Evolutionary conservation across 208 protist species (phyloP).

Genomic region (Wallacemonas sp.): DNA sequence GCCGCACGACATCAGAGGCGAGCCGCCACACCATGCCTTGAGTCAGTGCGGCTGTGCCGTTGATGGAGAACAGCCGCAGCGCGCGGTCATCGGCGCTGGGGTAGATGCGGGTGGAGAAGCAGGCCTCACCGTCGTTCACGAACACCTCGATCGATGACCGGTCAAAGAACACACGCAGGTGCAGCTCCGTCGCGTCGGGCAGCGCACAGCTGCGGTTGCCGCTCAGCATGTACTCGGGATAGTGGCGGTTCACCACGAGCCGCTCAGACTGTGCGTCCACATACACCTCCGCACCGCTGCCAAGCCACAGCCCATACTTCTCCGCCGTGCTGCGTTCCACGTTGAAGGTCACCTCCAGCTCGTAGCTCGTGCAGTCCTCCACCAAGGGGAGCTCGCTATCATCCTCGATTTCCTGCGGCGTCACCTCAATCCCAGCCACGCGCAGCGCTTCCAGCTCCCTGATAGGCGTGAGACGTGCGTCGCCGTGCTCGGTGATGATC

Average conservation of each 20-base stretch:
- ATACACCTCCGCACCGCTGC: conserved; percentile 39
- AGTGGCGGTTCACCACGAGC: conserved; percentile 56
- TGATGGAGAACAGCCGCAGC: conserved; percentile 37
- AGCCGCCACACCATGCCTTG: conserved; percentile 40
- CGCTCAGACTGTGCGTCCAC: conserved; percentile 45
- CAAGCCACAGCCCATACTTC: conserved; percentile 60
- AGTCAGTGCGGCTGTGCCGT: conserved; percentile 26
- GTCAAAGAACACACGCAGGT: conserved; percentile 51
- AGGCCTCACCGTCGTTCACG: conserved; percentile 38
- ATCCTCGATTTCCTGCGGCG: conserved; percentile 16
- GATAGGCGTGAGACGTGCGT: conserved; percentile 22
- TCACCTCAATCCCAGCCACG: conserved; percentile 14
- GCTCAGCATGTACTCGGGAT: conserved; percentile 51
- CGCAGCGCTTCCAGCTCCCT: conserved; percentile 38
- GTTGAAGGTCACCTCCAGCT: conserved; percentile 46
- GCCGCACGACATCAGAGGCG: conserved; percentile 1
- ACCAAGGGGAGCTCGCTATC: conserved; percentile 25
- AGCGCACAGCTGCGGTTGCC: conserved; percentile 49
- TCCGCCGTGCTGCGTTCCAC: conserved; percentile 34
- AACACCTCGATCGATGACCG: conserved; percentile 60
- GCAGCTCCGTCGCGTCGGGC: conserved; percentile 25
- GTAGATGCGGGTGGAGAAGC: conserved; percentile 47
- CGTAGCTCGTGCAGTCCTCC: conserved; percentile 32
- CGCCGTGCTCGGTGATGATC: conserved; percentile 12
- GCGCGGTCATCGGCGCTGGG: conserved; percentile 28